phyloP scores from a whole-genome alignment of 495 filamentous ascomycete species.

The Hypoxylon intermedium region DNA sequence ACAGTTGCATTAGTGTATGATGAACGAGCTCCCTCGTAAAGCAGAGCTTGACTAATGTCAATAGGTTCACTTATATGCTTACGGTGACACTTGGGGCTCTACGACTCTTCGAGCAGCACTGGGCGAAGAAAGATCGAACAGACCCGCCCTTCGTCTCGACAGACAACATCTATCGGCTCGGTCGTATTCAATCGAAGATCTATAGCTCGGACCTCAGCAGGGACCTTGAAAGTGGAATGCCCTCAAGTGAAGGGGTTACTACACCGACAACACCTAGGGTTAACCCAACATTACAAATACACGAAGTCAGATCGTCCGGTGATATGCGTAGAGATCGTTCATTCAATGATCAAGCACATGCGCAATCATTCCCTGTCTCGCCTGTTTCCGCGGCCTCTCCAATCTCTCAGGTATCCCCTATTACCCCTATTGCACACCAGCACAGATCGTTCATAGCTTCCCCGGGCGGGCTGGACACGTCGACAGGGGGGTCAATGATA shows the following conservation, averaged over 20 bases:
- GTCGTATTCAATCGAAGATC: slow-evolving; percentile 24
- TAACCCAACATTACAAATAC: slow-evolving; percentile 17
- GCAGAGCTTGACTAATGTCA: not conserved
- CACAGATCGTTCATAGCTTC: slow-evolving; percentile 15
- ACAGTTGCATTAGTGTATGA: slow-evolving; percentile 45
- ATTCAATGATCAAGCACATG: slow-evolving; percentile 4
- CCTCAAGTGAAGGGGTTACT: slow-evolving; percentile 17
- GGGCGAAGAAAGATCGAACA: slow-evolving; percentile 33
- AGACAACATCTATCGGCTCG: slow-evolving; percentile 38
- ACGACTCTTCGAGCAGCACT: slow-evolving; percentile 42
- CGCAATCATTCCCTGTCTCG: slow-evolving; percentile 19
- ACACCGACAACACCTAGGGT: slow-evolving; percentile 8
- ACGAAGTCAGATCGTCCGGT: not conserved
- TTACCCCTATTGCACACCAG: slow-evolving; percentile 17
- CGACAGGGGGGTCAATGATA: slow-evolving; percentile 21
- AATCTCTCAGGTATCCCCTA: slow-evolving; percentile 30
- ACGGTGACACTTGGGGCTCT: slow-evolving; percentile 43
- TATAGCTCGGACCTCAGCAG: slow-evolving; percentile 3
- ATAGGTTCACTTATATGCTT: slow-evolving; percentile 49
- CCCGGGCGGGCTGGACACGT: slow-evolving; percentile 18
- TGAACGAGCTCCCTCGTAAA: not conserved
- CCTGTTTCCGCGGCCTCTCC: slow-evolving; percentile 30
- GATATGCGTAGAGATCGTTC: not conserved
- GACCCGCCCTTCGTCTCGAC: slow-evolving; percentile 35
- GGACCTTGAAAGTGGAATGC: not conserved